Evolutionary conservation across 345 rosid genomes (phyloP).

Genomic region (Orychophragmus violaceus): DNA sequence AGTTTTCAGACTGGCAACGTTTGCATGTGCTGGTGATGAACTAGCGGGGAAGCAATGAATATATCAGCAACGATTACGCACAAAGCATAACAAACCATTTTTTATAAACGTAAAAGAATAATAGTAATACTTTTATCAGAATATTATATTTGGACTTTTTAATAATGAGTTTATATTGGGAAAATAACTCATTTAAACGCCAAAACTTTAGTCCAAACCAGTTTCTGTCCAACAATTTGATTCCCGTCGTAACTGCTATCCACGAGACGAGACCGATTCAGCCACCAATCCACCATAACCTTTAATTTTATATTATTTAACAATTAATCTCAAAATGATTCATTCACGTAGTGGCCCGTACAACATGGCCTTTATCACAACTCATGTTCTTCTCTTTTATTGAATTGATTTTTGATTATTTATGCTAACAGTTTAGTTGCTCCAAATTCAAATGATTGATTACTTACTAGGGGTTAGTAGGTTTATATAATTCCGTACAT

Average conservation of each 20-base stretch:
- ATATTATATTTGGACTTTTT: background rate
- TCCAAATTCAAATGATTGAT: slow-evolving; percentile 10
- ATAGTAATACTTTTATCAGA: background rate
- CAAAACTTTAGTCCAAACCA: too few species aligned
- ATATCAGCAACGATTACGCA: slow-evolving; percentile 22
- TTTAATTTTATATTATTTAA: background rate
- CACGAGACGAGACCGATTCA: too few species aligned
- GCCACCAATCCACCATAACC: slow-evolving; percentile 22
- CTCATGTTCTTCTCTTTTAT: slow-evolving; percentile 4
- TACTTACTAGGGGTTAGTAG: slow-evolving; percentile 1
- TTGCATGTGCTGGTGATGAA: slow-evolving; percentile 30
- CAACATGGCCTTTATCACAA: slow-evolving; percentile 22
- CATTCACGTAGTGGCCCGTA: slow-evolving; percentile 24
- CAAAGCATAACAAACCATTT: too few species aligned
- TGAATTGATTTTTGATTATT: background rate
- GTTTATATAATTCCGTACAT: slow-evolving; percentile 19
- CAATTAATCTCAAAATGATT: slow-evolving; percentile 11
- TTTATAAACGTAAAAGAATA: background rate
- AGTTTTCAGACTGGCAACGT: slow-evolving; percentile 8
- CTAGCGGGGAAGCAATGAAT: slow-evolving; percentile 27
- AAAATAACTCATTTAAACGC: background rate
- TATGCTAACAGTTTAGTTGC: background rate
- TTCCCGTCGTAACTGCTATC: too few species aligned
- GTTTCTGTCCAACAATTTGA: too few species aligned
- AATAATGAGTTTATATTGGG: background rate